Base-by-base conservation (phyloP, 352 stramenopile genomes). In the Achlya hypogyna region DNA sequence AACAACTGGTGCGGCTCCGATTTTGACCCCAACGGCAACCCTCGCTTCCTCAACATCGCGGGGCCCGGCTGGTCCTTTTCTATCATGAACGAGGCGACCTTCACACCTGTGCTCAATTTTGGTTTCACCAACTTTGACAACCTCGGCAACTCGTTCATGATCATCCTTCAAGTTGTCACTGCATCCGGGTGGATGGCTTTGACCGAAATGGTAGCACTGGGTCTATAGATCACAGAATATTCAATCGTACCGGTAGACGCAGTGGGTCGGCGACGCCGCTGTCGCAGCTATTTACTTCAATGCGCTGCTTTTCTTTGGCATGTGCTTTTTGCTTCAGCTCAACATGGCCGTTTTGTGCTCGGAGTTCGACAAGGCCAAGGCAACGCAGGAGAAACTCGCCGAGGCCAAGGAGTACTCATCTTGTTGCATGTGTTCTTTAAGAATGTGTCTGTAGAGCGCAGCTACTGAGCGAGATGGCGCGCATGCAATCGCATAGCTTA, bases 101-200 rank as follows among this genome's bases (percentile, higher is more conserved):
- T 92, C 69, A 71, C 65, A 10, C 47, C 64, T 0, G 72, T 72
- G 22, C 65, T 96, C 0, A 91, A 97, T 51, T 98, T 78, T 72
- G 95, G 94, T 0, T 96, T 93, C 40, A 96, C 91, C 0, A 92
- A 74, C n/a, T 98, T 98, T 72, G 93, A 98, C 75, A 87, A 96
- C 64, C 91, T 98, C 38, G 74, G 75, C 1, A 78, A 62, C 14
- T 84, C 92, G 1, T 96, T 97, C 42, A 78, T 98, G 32, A 96
- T 89, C 5, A 96, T 97, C 42, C 97, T 98, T 69, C 92, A 98
- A 71, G 77, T 85, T 0, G 88, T 98, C 51, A 98, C 93, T 3
- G 73, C 96, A 49, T 94, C 98, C 77, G 95, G 95, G 0, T 98
- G 95, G 95, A 95, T 82, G 0, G 49, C 72, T 35, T 89, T 98